Percentiles rank a stretch among this genome's conserved stretches.
Conservation (phyloP, 2,329 filamentous ascomycete genomes). For the Talaromyces amestolkiae region DNA sequence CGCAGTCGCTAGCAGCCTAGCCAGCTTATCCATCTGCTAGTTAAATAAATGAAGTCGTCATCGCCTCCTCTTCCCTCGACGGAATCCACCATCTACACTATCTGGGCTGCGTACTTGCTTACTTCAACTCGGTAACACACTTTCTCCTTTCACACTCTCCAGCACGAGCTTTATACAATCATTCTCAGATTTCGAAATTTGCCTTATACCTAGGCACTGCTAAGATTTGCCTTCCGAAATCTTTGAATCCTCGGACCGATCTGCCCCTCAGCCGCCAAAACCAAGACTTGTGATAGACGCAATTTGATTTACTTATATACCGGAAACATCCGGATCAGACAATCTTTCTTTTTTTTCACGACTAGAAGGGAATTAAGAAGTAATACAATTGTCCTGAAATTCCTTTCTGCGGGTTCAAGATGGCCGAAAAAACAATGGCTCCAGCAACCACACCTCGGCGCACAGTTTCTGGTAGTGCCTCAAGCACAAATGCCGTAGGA, state of each 20-base stretch:
- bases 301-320: not conserved
- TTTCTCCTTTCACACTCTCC: not conserved
- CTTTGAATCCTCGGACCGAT: not conserved
- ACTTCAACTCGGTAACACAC: not conserved
- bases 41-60: constrained; percentile 10
- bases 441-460: constrained; percentile 7
- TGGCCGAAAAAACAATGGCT: constrained; percentile 9
- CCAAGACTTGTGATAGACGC: constrained; percentile 1
- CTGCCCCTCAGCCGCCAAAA: constrained; percentile 3
- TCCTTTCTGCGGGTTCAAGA: not conserved
- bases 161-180: not conserved
- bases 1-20: constrained; percentile 2
- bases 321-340: not conserved
- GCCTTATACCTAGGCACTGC: not conserved
- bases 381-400: not conserved
- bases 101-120: not conserved
- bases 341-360: not conserved
- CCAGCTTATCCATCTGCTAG: not conserved
- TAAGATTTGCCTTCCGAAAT: not conserved
- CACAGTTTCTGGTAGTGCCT: not conserved
- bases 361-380: not conserved
- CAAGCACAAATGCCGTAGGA: not conserved
- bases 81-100: not conserved
- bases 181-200: not conserved
- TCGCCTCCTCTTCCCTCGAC: constrained; percentile 4